Percentiles rank a stretch among this genome's conserved stretches.
phyloP scores from a whole-genome alignment of 108 stramenopile genomes.

The Fragilaria crotonensis region DNA sequence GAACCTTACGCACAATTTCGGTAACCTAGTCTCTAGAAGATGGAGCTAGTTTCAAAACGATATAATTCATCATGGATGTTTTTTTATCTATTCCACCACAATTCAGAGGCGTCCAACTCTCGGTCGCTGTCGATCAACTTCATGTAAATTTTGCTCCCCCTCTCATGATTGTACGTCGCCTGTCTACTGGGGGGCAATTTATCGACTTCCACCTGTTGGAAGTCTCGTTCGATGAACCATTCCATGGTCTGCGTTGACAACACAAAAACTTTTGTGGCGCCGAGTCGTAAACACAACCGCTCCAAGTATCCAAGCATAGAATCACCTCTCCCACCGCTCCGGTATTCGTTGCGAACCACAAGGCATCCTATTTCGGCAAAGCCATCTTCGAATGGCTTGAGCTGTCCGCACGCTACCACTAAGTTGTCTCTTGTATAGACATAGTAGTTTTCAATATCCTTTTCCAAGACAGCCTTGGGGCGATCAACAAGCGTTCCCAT shows the following conservation, averaged over 20 bases:
- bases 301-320: slow-evolving; percentile 95
- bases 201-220: slow-evolving; percentile 63
- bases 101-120: slow-evolving; percentile 80
- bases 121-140: slow-evolving; percentile 69
- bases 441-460: slow-evolving; percentile 79
- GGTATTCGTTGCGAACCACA: slow-evolving; percentile 83
- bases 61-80: no score
- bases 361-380: slow-evolving; percentile 93
- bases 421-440: slow-evolving; percentile 85
- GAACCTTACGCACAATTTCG: no score
- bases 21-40: no score
- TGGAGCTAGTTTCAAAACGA: no score
- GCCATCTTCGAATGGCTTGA: slow-evolving; percentile 75
- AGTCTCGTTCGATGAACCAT: slow-evolving; percentile 94
- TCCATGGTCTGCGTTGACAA: slow-evolving; percentile 94
- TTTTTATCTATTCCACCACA: no score
- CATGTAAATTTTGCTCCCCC: slow-evolving; percentile 85
- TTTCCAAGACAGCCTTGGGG: slow-evolving; percentile 63
- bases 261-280: slow-evolving; percentile 77
- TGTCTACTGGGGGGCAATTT: slow-evolving; percentile 67
- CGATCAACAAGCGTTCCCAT: slow-evolving; percentile 80
- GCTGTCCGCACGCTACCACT: slow-evolving; percentile 81
- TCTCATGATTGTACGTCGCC: slow-evolving; percentile 63
- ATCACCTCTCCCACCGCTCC: slow-evolving; percentile 85
- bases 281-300: slow-evolving; percentile 67